Evolutionary conservation across 176 grass and related monocot species (phyloP), one percentile per base, ranked within the genome.

Genomic region (Cenchrus americanus): DNA sequence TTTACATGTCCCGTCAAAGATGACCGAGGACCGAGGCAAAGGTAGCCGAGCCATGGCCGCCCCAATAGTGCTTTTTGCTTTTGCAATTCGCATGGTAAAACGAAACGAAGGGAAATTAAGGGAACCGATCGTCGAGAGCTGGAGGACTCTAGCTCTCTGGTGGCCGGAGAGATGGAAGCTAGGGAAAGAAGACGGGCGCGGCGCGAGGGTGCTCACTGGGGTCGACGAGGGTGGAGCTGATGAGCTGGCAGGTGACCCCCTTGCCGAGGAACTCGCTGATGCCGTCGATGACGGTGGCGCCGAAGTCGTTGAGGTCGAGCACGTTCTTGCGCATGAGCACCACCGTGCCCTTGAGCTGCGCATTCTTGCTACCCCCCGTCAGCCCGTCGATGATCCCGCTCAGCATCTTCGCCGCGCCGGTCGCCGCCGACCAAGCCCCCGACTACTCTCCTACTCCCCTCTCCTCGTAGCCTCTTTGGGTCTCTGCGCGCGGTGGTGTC

Each of bases 251-350:
- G 27, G 92, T 79, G 83, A 97, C 72, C 10, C 77, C 48, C 24
- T 87, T 46, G 43, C 89, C 92, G 58, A 94, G 22, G 72, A 97
- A 44, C 42, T 97, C 92, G 63, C 41, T 6, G 37, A 94, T 15
- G 71, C 79, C n/a, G 73, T 97, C 89, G 77, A 97, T 1, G 62
- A 97, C 1, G 73, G 80, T 69, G 47, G 92, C 94, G 62, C 71
- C 72, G 71, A 83, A 83, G 86, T 94, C 94, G 52, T 71, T 92
- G 87, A 92, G 66, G 79, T 94, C 94, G 7, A 97, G 85, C 37
- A 90, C 85, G 44, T 90, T 92, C 83, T 89, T 87, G 46, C 84
- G 70, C 94, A 82, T 97, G 8, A 97, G 80, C 76, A 94, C 84
- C 62, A 89, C 92, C 68, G 77, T 70, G 3, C 85, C 90, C 74